Base-by-base conservation (phyloP, 805 yeast genomes). In the Hanseniaspora jakobsenii region DNA sequence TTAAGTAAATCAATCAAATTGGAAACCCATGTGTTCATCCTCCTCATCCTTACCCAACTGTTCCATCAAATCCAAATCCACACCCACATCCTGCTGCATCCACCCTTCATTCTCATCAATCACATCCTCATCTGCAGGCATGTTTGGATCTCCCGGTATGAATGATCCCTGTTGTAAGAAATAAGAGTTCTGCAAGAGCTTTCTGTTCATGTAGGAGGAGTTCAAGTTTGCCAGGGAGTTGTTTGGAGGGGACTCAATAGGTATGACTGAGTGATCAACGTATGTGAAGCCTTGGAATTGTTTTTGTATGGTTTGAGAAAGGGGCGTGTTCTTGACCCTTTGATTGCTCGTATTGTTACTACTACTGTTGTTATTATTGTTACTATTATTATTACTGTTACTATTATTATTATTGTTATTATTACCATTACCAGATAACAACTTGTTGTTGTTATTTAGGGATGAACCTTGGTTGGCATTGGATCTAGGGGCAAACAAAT, bases 261-360 rank as follows among this genome's bases (percentile, higher is more conserved):
- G 94, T 70, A 89, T 77, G 24, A 94, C 75, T 21, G 93, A 80
- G 50, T 83, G 96, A 60, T 87, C 95, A 38, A 89, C 96, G 62
- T 82, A 91, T 0, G 98, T 91, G 62, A 91, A 91, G 0, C 98
- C 98, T 55, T 84, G 85, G 66, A 91, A 91, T 59, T 87, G 87
- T 42, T 91, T 96, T 65, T 91, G 98, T 55, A 89, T 77, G 0
- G 93, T 95, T 3, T 95, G 95, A 8, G 93, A 79, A 50, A 91
- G 66, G 26, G 97, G 97, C 3, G 95, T 82, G 36, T 45, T 45
- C 19, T 44, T 37, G 16, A 32, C 35, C 16, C 32, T 44, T 7
- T 38, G 27, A 3, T 28, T n/a, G 16, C 10, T 9, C 6, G 28
- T n/a, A 16, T 19, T 19, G 27, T 22, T 4, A 10, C 74, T 78